Evolutionary conservation across 352 stramenopile species (phyloP), one percentile per base, ranked within the genome.

Genomic region (Pythium brachiatum): DNA sequence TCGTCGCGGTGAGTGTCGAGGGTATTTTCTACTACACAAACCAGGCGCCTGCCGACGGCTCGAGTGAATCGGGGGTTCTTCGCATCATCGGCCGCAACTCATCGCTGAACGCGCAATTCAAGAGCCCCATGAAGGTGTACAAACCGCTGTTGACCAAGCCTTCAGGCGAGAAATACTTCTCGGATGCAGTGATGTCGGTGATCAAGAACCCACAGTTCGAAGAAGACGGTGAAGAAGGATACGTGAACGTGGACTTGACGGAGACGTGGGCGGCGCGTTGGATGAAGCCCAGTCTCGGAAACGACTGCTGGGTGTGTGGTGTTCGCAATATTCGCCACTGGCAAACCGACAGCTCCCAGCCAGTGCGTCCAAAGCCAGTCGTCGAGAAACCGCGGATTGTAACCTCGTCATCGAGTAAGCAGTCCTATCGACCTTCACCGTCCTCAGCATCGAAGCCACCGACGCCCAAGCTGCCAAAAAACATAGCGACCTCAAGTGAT

Each of bases 21-120:
- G 81, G 81, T 7, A 83, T 89, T 34, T 87, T 92, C 53, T 92
- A 92, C 61, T 90, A 90, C 64, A 78, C 83, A 12, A 86, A 82
- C 26, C 50, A 57, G 16, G 69, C 64, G 5, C 53, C 48, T 3
- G 54, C 67, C 13, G 52, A 62, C 27, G 21, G 50, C 4, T n/a
- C 46, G 0, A 51, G 21, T 18, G 53, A 51, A 11, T 47, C 63
- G 3, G 53, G 62, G n/a, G 57, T 55, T 15, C 56, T 92, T 32
- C 68, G 71, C 5, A 87, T 92, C 63, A 88, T 90, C 34, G 83
- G 83, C 27, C 78, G 79, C 29, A 90, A 88, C 56, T 71, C 82
- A 7, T 92, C 82, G 27, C 60, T 81, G 48, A 86, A 92, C 41
- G 57, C 73, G 18, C 64, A 86, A 29, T 92, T 78, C 63, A 88